Conservation (phyloP, 306 rosid species). For the Cucumis hystrix region DNA sequence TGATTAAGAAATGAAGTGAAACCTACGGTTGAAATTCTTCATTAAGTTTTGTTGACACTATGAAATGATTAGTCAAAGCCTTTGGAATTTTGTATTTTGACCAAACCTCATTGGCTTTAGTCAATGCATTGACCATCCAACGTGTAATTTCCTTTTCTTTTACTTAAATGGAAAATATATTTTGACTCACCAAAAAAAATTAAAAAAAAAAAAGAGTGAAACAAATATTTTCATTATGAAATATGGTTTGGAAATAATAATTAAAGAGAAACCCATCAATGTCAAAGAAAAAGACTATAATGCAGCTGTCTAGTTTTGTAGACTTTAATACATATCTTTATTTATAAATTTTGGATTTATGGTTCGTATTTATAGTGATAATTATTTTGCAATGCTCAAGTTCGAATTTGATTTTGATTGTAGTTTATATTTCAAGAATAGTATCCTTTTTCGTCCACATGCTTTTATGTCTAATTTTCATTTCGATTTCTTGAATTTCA, state of each 20-base stretch:
- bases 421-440: too few relatives aligned
- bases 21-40: background rate
- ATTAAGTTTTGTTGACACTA: background rate
- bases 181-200: background rate
- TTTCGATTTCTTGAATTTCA: too few relatives aligned
- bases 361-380: too few relatives aligned
- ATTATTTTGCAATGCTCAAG: too few relatives aligned
- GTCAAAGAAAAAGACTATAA: background rate
- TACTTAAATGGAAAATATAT: background rate
- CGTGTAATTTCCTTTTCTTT: background rate
- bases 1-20: background rate
- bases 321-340: background rate
- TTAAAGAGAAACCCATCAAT: background rate
- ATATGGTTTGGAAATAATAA: background rate
- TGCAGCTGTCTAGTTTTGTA: background rate
- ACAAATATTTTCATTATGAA: background rate
- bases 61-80: background rate
- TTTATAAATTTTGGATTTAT: too few relatives aligned
- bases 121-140: background rate
- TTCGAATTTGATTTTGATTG: too few relatives aligned
- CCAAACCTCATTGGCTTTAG: background rate
- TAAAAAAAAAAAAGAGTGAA: background rate
- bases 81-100: conserved; percentile 4
- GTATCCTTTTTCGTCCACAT: too few relatives aligned
- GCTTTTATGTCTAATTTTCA: too few relatives aligned